phyloP scores from a whole-genome alignment of 108 stramenopile genomes.

The Cylindrotheca fusiformis region DNA sequence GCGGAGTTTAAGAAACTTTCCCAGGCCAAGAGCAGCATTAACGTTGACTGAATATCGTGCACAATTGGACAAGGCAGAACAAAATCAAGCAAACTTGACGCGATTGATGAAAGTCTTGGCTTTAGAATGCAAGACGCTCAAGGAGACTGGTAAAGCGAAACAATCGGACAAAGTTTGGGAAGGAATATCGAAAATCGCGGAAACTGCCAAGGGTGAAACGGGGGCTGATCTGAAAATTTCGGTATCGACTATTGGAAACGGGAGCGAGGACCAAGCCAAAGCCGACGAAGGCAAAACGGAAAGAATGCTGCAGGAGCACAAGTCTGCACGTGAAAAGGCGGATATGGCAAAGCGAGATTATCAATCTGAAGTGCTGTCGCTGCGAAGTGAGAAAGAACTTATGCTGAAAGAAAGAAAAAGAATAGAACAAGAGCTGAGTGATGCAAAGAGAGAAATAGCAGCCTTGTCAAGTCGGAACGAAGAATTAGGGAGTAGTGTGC shows the following conservation, averaged over 20 bases:
- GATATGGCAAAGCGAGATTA: conserved; percentile 48
- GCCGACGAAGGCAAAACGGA: conserved; percentile 40
- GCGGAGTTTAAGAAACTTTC: conserved; percentile 50
- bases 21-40: conserved; percentile 17
- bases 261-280: conserved; percentile 22
- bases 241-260: conserved; percentile 29
- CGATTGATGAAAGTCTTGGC: conserved; percentile 59
- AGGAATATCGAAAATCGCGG: conserved; percentile 13
- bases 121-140: conserved; percentile 60
- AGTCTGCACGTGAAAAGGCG: conserved; percentile 23
- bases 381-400: conserved; percentile 70
- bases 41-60: conserved; percentile 44
- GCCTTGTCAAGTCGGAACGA: conserved; percentile 41
- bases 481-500: conserved; percentile 51
- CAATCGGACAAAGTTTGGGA: conserved; percentile 33
- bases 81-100: conserved; percentile 54
- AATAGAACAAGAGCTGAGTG: conserved; percentile 45
- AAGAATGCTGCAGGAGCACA: conserved; percentile 9
- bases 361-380: conserved; percentile 57
- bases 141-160: conserved; percentile 23
- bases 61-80: conserved; percentile 53
- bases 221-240: conserved; percentile 32
- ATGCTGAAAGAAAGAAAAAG: conserved; percentile 51
- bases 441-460: conserved; percentile 57
- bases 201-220: conserved; percentile 12